These are phyloP conservation scores for Hamigera avellanea DNA, from an alignment of 495 filamentous ascomycete species.

Conservation along the genomic window DNA sequence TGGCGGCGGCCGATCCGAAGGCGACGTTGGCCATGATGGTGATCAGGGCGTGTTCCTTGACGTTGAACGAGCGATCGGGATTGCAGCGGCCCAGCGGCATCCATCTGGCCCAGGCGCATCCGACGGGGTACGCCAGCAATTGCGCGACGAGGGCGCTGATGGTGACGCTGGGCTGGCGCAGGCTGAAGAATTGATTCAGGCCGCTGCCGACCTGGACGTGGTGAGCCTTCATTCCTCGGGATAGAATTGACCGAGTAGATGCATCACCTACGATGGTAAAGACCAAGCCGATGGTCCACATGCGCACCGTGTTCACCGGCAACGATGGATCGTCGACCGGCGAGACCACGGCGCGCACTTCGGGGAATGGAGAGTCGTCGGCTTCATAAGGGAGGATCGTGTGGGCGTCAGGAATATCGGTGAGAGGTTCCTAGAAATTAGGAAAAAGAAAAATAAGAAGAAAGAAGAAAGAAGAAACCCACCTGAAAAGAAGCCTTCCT, in stretches of 20 bases:
- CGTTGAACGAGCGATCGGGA: constrained; percentile 62
- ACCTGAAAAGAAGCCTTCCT: too few relatives aligned
- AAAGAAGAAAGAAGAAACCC: too few relatives aligned
- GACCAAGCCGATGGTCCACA: constrained; percentile 59
- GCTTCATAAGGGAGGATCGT: constrained; percentile 32
- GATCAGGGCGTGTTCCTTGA: constrained; percentile 71
- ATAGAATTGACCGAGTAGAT: constrained; percentile 19
- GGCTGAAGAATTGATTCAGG: constrained; percentile 62
- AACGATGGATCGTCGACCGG: constrained; percentile 54
- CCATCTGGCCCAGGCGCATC: constrained; percentile 44
- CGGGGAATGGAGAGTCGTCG: constrained; percentile 61
- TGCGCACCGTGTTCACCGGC: constrained; percentile 57
- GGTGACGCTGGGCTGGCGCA: constrained; percentile 46
- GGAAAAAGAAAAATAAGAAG: too few relatives aligned
- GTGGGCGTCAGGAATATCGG: constrained; percentile 15
- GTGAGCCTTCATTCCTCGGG: not conserved
- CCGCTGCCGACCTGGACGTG: constrained; percentile 42
- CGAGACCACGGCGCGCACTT: constrained; percentile 37
- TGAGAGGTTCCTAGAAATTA: too few relatives aligned
- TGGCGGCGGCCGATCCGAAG: constrained; percentile 53
- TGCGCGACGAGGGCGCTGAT: constrained; percentile 59
- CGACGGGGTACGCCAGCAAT: constrained; percentile 59
- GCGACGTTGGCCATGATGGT: constrained; percentile 61
- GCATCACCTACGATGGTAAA: constrained; percentile 40
- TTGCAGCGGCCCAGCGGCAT: constrained; percentile 49